phyloP scores from a whole-genome alignment of 2,329 filamentous ascomycete species.

The Fusarium heterosporum region DNA sequence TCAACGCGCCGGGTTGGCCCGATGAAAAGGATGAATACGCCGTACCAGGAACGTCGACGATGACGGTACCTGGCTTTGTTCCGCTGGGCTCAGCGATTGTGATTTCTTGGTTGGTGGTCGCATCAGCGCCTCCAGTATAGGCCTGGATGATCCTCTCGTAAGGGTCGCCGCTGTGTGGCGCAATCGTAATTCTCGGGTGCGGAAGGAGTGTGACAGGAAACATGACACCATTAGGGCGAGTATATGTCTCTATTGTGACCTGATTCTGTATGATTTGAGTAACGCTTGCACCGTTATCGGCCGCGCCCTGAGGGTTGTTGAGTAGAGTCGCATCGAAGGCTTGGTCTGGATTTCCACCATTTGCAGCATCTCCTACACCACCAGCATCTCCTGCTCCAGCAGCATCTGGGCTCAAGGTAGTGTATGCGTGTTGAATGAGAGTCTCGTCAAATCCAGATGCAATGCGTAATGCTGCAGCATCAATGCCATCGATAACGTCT shows the following conservation, averaged over 20 bases:
- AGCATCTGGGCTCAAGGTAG: constrained; percentile 17
- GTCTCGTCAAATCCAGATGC: constrained; percentile 26
- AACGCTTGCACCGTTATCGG: constrained; percentile 6
- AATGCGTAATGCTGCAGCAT: constrained; percentile 27
- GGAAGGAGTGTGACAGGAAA: constrained; percentile 30
- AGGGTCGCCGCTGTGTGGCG: constrained; percentile 27
- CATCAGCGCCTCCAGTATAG: constrained; percentile 31
- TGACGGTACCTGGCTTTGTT: constrained; percentile 31
- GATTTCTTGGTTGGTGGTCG: constrained; percentile 31
- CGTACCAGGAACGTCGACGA: constrained; percentile 32
- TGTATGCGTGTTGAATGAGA: constrained; percentile 28
- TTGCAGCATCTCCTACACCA: constrained; percentile 6
- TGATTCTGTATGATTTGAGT: constrained; percentile 9
- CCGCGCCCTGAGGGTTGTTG: constrained; percentile 3
- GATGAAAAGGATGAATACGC: constrained; percentile 31
- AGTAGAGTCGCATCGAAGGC: constrained; percentile 25
- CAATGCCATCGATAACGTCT: constrained; percentile 12
- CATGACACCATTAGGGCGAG: constrained; percentile 14
- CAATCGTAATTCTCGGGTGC: constrained; percentile 34
- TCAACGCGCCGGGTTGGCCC: constrained; percentile 32
- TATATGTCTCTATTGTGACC: constrained; percentile 19
- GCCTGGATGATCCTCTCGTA: constrained; percentile 36
- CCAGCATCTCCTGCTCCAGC: constrained; percentile 12
- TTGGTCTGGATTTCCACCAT: constrained; percentile 14
- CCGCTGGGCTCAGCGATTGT: constrained; percentile 34